Evolutionary conservation across 2,329 filamentous ascomycete species (phyloP).

Genomic region (Dryadomyces quercus-mongolicae): DNA sequence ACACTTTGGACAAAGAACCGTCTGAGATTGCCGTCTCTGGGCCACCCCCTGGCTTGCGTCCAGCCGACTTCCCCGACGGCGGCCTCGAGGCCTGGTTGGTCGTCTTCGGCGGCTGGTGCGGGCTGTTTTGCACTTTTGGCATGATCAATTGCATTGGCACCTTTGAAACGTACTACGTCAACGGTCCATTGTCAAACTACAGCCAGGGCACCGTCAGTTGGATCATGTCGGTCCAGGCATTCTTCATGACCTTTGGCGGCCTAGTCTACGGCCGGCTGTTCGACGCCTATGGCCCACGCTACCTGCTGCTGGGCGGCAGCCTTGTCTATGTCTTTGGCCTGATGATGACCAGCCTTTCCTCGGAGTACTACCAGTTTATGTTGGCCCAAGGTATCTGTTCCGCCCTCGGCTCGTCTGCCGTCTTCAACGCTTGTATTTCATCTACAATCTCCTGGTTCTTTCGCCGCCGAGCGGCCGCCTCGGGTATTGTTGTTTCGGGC

Average conservation of each 20-base stretch:
- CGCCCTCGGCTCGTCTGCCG: slow-evolving; percentile 21
- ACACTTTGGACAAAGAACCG: slow-evolving; percentile 1
- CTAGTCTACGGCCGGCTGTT: slow-evolving; percentile 29
- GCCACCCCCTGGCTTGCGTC: slow-evolving; percentile 5
- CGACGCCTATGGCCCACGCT: slow-evolving; percentile 47
- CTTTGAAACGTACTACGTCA: slow-evolving; percentile 44
- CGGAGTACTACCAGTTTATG: slow-evolving; percentile 27
- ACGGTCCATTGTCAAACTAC: slow-evolving; percentile 31
- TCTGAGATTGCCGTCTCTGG: background rate
- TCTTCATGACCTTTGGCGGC: slow-evolving; percentile 33
- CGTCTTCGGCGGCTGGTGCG: slow-evolving; percentile 25
- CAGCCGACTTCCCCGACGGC: slow-evolving; percentile 39
- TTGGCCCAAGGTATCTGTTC: slow-evolving; percentile 23
- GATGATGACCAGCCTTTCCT: slow-evolving; percentile 45
- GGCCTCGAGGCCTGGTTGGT: slow-evolving; percentile 36
- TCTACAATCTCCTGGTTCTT: slow-evolving; percentile 34
- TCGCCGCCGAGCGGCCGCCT: slow-evolving; percentile 30
- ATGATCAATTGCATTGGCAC: slow-evolving; percentile 33
- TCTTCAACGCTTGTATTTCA: slow-evolving; percentile 23
- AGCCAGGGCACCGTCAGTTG: slow-evolving; percentile 39
- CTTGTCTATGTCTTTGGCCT: slow-evolving; percentile 43
- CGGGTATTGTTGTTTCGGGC: slow-evolving; percentile 35
- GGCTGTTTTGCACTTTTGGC: slow-evolving; percentile 26
- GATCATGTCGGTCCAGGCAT: slow-evolving; percentile 43
- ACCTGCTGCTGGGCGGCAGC: slow-evolving; percentile 37